Evolutionary conservation across 371 early-diverging fungal species (phyloP).

Genomic region (Apophysomyces ossiformis): DNA sequence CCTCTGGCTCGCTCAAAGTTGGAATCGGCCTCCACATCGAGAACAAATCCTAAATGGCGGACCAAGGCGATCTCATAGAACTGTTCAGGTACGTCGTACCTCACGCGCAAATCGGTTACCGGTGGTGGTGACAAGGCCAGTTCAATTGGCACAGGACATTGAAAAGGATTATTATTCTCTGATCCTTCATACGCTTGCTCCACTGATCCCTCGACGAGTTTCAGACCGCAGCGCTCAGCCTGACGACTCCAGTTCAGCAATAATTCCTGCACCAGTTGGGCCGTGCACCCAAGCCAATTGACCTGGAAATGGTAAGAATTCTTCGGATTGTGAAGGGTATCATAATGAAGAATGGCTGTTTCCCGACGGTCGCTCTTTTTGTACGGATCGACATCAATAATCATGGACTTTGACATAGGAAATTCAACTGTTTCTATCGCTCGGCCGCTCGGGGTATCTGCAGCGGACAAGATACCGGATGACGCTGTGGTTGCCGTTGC

Average conservation of each 20-base stretch:
- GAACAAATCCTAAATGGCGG: slow-evolving; percentile 82
- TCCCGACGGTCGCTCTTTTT: slow-evolving; percentile 80
- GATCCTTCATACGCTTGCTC: slow-evolving; percentile 74
- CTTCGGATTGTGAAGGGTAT: slow-evolving; percentile 85
- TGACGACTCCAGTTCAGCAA: slow-evolving; percentile 82
- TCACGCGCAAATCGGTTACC: slow-evolving; percentile 44
- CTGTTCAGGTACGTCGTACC: slow-evolving; percentile 66
- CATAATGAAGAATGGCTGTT: slow-evolving; percentile 88
- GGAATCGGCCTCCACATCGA: slow-evolving; percentile 92
- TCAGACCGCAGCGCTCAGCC: slow-evolving; percentile 89
- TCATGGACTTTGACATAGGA: slow-evolving; percentile 65
- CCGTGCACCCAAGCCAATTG: slow-evolving; percentile 96
- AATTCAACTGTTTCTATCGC: slow-evolving; percentile 20
- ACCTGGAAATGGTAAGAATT: slow-evolving; percentile 93
- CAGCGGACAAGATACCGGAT: slow-evolving; percentile 17
- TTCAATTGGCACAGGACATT: slow-evolving; percentile 74
- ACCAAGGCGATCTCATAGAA: slow-evolving; percentile 87
- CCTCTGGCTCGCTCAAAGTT: slow-evolving; percentile 56
- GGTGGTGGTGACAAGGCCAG: slow-evolving; percentile 72
- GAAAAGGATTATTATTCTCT: slow-evolving; percentile 89
- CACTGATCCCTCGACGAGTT: slow-evolving; percentile 90
- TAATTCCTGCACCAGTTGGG: slow-evolving; percentile 88
- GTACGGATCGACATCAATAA: slow-evolving; percentile 81
- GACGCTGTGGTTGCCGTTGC: slow-evolving; percentile 18
- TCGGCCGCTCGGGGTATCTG: not conserved